A percentile compares a stretch with the other conserved stretches of the same genome.
Evolutionary conservation across 805 yeast genomes (phyloP).

Genomic region (Saccharomycopsis fermentans): DNA sequence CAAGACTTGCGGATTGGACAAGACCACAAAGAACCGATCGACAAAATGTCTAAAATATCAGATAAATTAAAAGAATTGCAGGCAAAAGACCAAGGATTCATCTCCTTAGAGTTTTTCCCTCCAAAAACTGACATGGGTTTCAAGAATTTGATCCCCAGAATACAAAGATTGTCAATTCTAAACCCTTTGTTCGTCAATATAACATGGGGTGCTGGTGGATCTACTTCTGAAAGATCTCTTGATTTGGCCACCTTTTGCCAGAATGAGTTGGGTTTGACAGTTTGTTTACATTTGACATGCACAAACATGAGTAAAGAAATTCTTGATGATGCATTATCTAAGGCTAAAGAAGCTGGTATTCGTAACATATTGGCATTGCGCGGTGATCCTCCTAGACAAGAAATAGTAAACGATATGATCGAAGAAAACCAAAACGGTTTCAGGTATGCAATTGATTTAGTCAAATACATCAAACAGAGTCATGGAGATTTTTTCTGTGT

Average conservation of each 20-base stretch:
- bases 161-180: constrained; percentile 77
- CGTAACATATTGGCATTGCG: constrained; percentile 84
- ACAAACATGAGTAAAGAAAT: constrained; percentile 76
- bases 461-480: constrained; percentile 58
- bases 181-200: constrained; percentile 87
- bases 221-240: constrained; percentile 77
- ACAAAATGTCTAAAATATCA: constrained; percentile 5
- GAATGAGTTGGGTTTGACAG: constrained; percentile 67
- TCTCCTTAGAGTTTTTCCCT: constrained; percentile 93
- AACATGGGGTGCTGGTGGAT: constrained; percentile 99
- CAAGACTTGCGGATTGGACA: no score
- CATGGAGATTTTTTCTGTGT: constrained; percentile 80
- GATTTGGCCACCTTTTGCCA: constrained; percentile 75
- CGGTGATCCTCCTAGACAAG: constrained; percentile 89
- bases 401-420: constrained; percentile 22
- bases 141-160: constrained; percentile 73
- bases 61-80: constrained; percentile 1
- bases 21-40: no score
- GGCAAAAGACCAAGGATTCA: constrained; percentile 41
- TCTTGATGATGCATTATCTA: constrained; percentile 67
- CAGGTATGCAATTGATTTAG: constrained; percentile 76
- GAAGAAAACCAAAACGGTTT: constrained; percentile 42
- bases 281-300: constrained; percentile 91
- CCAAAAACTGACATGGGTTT: constrained; percentile 91
- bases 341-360: constrained; percentile 70